Evolutionary conservation across 495 filamentous ascomycete species (phyloP).

Genomic region (Penicillium mononematosum): DNA sequence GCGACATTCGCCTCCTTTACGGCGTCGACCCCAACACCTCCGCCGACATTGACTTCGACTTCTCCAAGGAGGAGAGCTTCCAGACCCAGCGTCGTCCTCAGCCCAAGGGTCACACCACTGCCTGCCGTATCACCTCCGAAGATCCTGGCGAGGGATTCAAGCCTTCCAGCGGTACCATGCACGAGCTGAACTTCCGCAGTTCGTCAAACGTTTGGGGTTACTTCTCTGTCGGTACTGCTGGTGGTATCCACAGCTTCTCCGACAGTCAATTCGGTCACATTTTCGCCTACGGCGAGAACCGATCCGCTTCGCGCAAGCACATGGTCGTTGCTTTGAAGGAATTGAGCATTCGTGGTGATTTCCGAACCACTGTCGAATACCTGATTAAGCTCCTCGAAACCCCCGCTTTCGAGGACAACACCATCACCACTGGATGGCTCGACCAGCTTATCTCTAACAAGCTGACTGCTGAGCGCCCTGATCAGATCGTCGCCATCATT

Average conservation of each 20-base stretch:
- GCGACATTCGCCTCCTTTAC: slow-evolving; percentile 93
- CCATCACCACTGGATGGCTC: slow-evolving; percentile 98
- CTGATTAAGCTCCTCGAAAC: slow-evolving; percentile 98
- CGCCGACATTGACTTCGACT: slow-evolving; percentile 95
- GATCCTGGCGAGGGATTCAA: slow-evolving; percentile 99
- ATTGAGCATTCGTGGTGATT: slow-evolving; percentile 98
- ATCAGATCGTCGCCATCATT: slow-evolving; percentile 84
- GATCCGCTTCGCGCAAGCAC: slow-evolving; percentile 93
- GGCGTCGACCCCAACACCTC: slow-evolving; percentile 85
- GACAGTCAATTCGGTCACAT: slow-evolving; percentile 99
- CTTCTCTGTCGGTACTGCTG: slow-evolving; percentile 95
- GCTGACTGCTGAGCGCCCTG: slow-evolving; percentile 92
- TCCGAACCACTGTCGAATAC: slow-evolving; percentile 97
- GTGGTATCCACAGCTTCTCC: slow-evolving; percentile 98
- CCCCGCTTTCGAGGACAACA: slow-evolving; percentile 97
- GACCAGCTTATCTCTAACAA: slow-evolving; percentile 98
- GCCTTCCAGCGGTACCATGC: slow-evolving; percentile 97
- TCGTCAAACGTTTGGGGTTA: slow-evolving; percentile 99
- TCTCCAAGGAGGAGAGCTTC: slow-evolving; percentile 80
- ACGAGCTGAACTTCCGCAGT: slow-evolving; percentile 97
- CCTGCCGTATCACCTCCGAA: slow-evolving; percentile 98
- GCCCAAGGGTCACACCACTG: slow-evolving; percentile 94
- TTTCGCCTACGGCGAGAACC: slow-evolving; percentile 97
- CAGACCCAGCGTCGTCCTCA: slow-evolving; percentile 83
- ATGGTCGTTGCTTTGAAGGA: slow-evolving; percentile 99